phyloP scores from a whole-genome alignment of 441 rosid species.

The Eruca vesicaria region DNA sequence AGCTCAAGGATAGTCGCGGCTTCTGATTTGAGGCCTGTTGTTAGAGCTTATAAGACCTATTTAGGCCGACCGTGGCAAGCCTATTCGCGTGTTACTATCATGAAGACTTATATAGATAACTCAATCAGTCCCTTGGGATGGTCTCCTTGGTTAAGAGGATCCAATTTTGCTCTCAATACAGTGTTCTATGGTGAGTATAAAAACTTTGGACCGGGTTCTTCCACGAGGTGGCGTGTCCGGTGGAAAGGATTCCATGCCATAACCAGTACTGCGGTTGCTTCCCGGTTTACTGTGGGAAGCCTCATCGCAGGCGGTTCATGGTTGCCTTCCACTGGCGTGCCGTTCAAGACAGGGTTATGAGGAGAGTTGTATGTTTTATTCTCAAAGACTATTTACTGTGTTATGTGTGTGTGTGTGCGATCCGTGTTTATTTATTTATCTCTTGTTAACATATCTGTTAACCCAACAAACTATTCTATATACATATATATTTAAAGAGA shows the following conservation, averaged over 20 bases:
- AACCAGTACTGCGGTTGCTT: conserved; percentile 56
- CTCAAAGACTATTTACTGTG: conserved; percentile 4
- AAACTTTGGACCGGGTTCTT: conserved; percentile 69
- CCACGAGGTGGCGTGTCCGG: conserved; percentile 58
- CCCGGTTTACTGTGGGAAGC: conserved; percentile 59
- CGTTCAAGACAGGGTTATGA: conserved; percentile 57
- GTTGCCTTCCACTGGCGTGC: conserved; percentile 69
- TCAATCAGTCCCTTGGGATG: conserved; percentile 34
- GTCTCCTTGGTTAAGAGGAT: conserved; percentile 43
- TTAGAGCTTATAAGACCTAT: conserved; percentile 29
- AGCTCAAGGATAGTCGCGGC: conserved; percentile 38
- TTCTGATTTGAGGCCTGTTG: conserved; percentile 30
- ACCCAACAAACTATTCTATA: background rate
- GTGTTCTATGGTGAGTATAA: conserved; percentile 73
- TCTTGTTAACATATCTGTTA: background rate
- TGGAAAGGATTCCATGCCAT: conserved; percentile 78
- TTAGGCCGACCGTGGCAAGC: conserved; percentile 41
- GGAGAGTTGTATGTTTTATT: background rate
- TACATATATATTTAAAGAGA: background rate
- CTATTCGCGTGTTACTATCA: conserved; percentile 31
- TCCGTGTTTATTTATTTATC: conserved; percentile 15
- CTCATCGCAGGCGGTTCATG: conserved; percentile 71
- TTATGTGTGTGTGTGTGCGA: conserved; percentile 5
- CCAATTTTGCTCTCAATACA: conserved; percentile 56
- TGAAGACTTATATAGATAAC: conserved; percentile 30